A percentile compares a stretch with the other conserved stretches of the same genome.
Evolutionary conservation across 208 protist species (phyloP).

Genomic region (Phytomonas sp.): DNA sequence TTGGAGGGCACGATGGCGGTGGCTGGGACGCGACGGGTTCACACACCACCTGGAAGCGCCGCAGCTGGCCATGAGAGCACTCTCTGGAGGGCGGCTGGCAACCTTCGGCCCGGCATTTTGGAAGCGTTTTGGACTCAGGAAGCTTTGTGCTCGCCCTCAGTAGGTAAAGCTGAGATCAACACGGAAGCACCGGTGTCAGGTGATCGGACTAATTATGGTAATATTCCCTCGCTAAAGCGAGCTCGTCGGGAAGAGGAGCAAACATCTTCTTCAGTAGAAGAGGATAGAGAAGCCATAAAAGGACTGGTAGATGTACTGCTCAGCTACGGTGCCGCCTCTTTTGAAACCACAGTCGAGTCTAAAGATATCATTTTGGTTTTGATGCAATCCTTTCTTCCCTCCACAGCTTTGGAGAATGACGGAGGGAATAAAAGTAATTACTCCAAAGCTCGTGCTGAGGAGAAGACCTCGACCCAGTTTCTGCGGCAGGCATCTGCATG

Average conservation of each 20-base stretch:
- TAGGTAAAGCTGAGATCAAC: not conserved
- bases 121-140: not conserved
- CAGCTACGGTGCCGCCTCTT: constrained; percentile 39
- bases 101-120: not conserved
- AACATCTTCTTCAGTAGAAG: not conserved
- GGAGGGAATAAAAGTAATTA: not conserved
- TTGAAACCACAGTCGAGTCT: constrained; percentile 42
- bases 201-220: not conserved
- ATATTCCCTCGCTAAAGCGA: not conserved
- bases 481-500: constrained; percentile 17
- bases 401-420: constrained; percentile 10
- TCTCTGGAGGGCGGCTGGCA: not conserved
- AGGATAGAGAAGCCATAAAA: not conserved
- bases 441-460: not conserved
- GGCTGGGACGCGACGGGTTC: constrained; percentile 44
- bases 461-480: constrained; percentile 12
- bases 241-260: not conserved
- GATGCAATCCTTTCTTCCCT: constrained; percentile 45
- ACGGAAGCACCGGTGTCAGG: not conserved
- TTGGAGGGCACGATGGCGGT: constrained; percentile 52
- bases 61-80: not conserved
- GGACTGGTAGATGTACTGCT: constrained; percentile 14
- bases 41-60: constrained; percentile 8
- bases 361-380: constrained; percentile 39
- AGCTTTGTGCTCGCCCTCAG: not conserved